phyloP scores from a whole-genome alignment of 495 filamentous ascomycete species.

The Hypoxylon lienhwacheense region DNA sequence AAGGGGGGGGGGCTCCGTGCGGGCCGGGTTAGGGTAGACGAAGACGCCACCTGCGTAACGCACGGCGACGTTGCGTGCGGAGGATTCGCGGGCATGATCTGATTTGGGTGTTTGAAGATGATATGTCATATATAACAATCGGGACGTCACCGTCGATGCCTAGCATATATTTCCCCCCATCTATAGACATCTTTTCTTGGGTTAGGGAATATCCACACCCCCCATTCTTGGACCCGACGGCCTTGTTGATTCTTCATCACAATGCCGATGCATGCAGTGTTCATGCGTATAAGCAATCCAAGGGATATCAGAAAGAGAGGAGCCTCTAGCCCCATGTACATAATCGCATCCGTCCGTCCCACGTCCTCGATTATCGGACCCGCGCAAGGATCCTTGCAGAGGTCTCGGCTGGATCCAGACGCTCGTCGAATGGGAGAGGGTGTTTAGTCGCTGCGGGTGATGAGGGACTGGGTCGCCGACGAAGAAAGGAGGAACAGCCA shows the following conservation, averaged over 20 bases:
- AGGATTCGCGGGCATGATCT: conserved; percentile 9
- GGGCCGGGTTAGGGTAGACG: neutral
- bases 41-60: conserved; percentile 14
- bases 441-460: neutral
- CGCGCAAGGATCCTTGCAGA: neutral
- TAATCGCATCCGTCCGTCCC: no score
- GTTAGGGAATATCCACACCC: no score
- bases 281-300: conserved; percentile 9
- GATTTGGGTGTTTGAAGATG: conserved; percentile 14
- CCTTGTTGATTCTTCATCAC: conserved; percentile 13
- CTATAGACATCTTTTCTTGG: conserved; percentile 5
- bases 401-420: conserved; percentile 1
- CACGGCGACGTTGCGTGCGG: neutral
- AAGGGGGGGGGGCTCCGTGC: conserved; percentile 1
- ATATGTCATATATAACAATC: conserved; percentile 25
- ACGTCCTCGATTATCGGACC: neutral
- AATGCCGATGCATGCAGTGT: conserved; percentile 15
- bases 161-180: conserved; percentile 10
- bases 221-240: conserved; percentile 1
- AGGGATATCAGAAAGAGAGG: neutral
- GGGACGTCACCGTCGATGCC: conserved; percentile 4
- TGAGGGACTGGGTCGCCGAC: neutral
- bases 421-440: conserved; percentile 15
- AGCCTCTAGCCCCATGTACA: no score
- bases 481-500: conserved; percentile 18